Conservation (phyloP, 495 filamentous ascomycete species). For the Penicillium samsonianum region DNA sequence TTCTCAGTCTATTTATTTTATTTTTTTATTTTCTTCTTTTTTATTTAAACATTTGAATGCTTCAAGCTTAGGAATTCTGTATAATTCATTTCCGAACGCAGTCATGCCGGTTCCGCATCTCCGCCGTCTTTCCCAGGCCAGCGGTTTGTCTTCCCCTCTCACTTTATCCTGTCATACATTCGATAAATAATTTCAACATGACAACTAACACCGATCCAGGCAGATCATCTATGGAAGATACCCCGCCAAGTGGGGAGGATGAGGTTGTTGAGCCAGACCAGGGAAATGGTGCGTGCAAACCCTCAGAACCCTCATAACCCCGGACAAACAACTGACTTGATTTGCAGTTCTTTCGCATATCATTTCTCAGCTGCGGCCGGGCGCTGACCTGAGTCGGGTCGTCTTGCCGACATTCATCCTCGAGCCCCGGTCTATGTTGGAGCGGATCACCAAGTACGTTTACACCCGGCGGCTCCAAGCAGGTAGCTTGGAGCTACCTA, state of each 20-base stretch:
- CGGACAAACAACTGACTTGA: constrained; percentile 5
- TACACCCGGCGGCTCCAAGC: not conserved
- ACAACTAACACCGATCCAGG: constrained; percentile 44
- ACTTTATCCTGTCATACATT: not conserved
- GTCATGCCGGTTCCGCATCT: constrained; percentile 36
- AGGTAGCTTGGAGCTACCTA: not conserved
- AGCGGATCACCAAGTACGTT: constrained; percentile 93
- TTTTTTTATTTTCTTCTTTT: not conserved
- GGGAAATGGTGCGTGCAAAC: constrained; percentile 52
- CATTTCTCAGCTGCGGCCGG: constrained; percentile 93
- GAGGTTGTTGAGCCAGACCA: constrained; percentile 74
- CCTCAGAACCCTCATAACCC: not conserved
- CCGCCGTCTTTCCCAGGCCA: constrained; percentile 33
- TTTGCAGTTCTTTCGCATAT: constrained; percentile 85
- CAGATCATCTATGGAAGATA: constrained; percentile 58
- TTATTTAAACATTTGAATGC: not conserved
- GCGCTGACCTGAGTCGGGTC: constrained; percentile 91
- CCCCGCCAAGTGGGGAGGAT: constrained; percentile 57
- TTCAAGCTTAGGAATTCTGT: not conserved
- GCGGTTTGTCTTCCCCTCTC: constrained; percentile 21
- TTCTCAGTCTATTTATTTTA: not conserved
- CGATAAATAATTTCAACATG: constrained; percentile 28
- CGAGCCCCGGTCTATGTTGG: constrained; percentile 95
- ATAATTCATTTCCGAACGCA: constrained; percentile 23
- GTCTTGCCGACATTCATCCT: constrained; percentile 97